Evolutionary conservation across 257 asterid genomes (phyloP), one percentile per base, ranked within the genome.

Genomic region (Jacaranda mimosifolia): DNA sequence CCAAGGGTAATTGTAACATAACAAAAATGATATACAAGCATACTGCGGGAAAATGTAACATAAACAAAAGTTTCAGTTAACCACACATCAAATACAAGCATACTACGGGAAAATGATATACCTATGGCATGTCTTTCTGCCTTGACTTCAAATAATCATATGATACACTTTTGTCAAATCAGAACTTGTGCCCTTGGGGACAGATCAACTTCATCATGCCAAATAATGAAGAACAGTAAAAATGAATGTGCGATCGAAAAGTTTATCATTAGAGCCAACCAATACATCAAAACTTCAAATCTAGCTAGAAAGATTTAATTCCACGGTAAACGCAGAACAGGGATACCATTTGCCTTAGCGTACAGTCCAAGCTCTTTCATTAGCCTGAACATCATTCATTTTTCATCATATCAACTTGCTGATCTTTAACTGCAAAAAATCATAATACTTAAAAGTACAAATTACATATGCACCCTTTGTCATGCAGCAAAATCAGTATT

Each of bases 1-100:
- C 77, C 80, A 84, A 77, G 81, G 52, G 73, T 18, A 77, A 78
- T 14, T 48, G 71, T 45, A 60, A 81, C 58, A 78, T n/a, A 58
- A 58, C 59, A 19, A 76, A 48, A 65, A 73, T 77, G 69, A 83
- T 38, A 45, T 18, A 56, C 45, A 36, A 70, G 4, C 77, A 77
- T 14, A 66, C 74, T 58, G 68, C 73, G 35, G 74, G 43, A n/a
- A 65, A 7, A 40, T 26, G 26, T 26, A 42, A 73, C 1, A 51
- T 32, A 63, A 52, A 56, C 26, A 32, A 51, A n/a, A 63, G 32
- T 39, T 53, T 77, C 74, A 42, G 67, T 18, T 57, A 68, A 45
- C n/a, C 15, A 14, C 19, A 19, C 18, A 45, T 53, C 46, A 73
- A 45, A 13, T 5, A 59, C 19, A 58, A 19, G 21, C 43, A 56